Percentiles rank a stretch among this genome's conserved stretches.
phyloP scores from a whole-genome alignment of 2,329 filamentous ascomycete genomes.

The Paramyrothecium sp. region DNA sequence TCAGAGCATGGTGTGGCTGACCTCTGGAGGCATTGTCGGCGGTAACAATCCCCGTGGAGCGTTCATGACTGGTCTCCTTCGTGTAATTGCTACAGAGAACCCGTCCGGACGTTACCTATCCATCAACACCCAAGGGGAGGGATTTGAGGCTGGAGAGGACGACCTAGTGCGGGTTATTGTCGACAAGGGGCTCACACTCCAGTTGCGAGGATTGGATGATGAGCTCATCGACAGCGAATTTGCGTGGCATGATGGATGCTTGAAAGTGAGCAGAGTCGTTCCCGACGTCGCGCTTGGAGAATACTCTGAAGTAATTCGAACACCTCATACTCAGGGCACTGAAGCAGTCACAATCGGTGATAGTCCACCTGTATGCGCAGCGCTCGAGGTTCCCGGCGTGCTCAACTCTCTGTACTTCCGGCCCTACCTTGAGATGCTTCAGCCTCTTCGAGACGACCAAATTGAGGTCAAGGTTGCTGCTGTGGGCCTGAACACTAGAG shows the following conservation, averaged over 20 bases:
- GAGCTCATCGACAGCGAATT: slow-evolving; percentile 26
- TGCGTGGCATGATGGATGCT: slow-evolving; percentile 22
- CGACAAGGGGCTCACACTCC: not conserved
- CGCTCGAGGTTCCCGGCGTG: slow-evolving; percentile 23
- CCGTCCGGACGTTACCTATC: slow-evolving; percentile 15
- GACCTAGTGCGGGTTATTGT: not conserved
- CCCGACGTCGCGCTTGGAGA: slow-evolving; percentile 15
- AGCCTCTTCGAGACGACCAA: slow-evolving; percentile 12
- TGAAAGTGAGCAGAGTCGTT: slow-evolving; percentile 14
- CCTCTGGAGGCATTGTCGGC: slow-evolving; percentile 14
- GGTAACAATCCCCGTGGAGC: slow-evolving; percentile 17
- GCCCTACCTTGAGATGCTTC: slow-evolving; percentile 14
- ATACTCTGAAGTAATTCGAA: not conserved
- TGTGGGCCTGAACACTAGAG: slow-evolving; percentile 23
- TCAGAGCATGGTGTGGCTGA: slow-evolving; percentile 12
- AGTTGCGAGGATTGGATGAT: not conserved
- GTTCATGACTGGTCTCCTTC: slow-evolving; percentile 20
- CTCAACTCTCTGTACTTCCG: slow-evolving; percentile 24
- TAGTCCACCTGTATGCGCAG: slow-evolving; percentile 16
- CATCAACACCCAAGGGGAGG: slow-evolving; percentile 15
- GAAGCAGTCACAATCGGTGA: not conserved
- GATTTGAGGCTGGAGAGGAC: slow-evolving; percentile 4
- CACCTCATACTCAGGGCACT: not conserved
- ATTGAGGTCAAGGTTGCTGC: slow-evolving; percentile 26
- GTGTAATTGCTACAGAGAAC: slow-evolving; percentile 21